Percentiles rank a stretch among this genome's conserved stretches.
These are phyloP conservation scores for Chalaropsis ovoidea DNA, from an alignment of 2,329 filamentous ascomycete genomes.

Conservation along the genomic window DNA sequence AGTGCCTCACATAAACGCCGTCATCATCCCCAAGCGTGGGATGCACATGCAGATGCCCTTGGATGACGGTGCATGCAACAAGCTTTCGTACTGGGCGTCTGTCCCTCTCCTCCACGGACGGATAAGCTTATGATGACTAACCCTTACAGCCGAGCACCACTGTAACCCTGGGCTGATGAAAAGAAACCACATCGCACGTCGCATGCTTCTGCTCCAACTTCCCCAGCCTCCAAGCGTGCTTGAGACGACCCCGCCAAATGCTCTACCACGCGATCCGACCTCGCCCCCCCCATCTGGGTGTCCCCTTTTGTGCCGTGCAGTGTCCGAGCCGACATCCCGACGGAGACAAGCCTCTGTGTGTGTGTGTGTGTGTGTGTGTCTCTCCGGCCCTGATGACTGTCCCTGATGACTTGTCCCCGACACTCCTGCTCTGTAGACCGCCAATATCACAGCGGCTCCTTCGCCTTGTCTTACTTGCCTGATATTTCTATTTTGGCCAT, in stretches of 20 bases:
- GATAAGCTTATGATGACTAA: neutral
- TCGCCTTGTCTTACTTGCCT: neutral
- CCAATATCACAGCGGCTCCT: neutral
- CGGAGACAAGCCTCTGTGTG: too few species aligned
- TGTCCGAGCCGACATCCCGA: neutral
- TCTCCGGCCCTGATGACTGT: too few species aligned
- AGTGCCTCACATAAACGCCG: neutral
- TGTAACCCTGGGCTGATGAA: neutral
- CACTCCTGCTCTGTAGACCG: neutral
- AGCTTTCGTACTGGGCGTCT: neutral
- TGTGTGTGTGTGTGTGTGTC: too few species aligned
- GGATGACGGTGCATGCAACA: neutral
- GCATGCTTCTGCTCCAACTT: neutral
- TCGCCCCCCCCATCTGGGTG: too few species aligned
- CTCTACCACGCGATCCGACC: neutral
- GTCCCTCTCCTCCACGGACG: neutral
- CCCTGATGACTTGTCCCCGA: too few species aligned
- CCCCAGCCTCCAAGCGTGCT: neutral
- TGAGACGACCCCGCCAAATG: neutral
- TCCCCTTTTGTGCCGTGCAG: too few species aligned
- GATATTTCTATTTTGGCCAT: too few species aligned
- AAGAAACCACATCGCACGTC: neutral
- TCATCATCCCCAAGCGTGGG: neutral
- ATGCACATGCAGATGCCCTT: neutral
- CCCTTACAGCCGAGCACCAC: neutral